These are phyloP conservation scores for Tulasnella sp. DNA, from an alignment of 768 basidiomycete species.

Conservation along the genomic window DNA sequence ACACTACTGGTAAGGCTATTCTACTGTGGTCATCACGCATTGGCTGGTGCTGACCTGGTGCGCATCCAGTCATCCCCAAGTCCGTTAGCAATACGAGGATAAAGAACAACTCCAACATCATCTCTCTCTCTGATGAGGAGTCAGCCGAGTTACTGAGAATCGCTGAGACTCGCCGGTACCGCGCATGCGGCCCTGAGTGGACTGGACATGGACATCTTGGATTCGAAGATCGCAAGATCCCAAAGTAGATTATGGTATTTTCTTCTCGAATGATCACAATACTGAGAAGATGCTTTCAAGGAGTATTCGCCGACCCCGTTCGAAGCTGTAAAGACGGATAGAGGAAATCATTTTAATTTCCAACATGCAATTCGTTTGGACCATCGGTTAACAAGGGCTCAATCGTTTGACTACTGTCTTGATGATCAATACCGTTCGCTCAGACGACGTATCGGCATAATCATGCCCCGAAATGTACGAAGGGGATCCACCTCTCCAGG, in stretches of 20 bases:
- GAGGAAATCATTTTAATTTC: too few relatives aligned
- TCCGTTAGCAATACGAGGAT: constrained; percentile 23
- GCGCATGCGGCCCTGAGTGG: constrained; percentile 54
- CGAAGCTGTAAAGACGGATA: too few relatives aligned
- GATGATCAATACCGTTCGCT: too few relatives aligned
- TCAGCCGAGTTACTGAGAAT: constrained; percentile 46
- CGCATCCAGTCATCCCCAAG: constrained; percentile 24
- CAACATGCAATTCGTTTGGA: too few relatives aligned
- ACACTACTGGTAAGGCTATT: too few relatives aligned
- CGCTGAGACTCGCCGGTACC: constrained; percentile 50
- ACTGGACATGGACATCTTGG: constrained; percentile 52
- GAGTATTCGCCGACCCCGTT: too few relatives aligned
- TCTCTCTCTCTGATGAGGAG: constrained; percentile 53
- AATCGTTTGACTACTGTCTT: too few relatives aligned
- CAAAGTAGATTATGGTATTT: neutral
- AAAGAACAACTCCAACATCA: constrained; percentile 42
- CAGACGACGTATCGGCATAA: too few relatives aligned
- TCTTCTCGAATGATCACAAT: neutral
- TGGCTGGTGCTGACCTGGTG: neutral
- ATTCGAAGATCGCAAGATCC: constrained; percentile 39
- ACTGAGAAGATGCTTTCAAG: too few relatives aligned
- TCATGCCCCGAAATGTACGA: too few relatives aligned
- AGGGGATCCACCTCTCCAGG: too few relatives aligned
- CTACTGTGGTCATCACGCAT: constrained; percentile 16
- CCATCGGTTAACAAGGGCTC: too few relatives aligned